Evolutionary conservation across 1,284 basidiomycete species (phyloP).

Genomic region (Ganoderma meredithae): DNA sequence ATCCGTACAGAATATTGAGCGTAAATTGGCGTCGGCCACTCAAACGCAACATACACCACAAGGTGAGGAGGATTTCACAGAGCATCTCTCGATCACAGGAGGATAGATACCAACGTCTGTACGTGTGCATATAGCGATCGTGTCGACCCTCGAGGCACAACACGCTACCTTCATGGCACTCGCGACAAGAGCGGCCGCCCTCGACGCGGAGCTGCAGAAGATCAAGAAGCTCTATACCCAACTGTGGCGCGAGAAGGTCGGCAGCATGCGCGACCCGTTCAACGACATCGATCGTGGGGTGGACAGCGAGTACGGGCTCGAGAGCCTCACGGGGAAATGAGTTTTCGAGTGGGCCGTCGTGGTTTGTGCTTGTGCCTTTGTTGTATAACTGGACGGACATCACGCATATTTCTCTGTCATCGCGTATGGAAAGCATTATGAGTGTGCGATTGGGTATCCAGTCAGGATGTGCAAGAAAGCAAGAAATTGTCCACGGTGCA

Average conservation of each 20-base stretch:
- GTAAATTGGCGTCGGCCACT: slow-evolving; percentile 72
- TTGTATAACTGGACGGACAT: slow-evolving; percentile 6
- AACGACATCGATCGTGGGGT: slow-evolving; percentile 64
- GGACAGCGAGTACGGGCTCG: slow-evolving; percentile 51
- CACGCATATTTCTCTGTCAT: no score
- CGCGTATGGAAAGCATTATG: neutral
- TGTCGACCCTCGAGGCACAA: slow-evolving; percentile 77
- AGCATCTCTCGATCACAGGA: neutral
- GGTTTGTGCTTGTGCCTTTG: neutral
- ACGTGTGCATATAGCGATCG: slow-evolving; percentile 55
- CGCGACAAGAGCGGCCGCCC: slow-evolving; percentile 72
- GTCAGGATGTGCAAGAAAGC: slow-evolving; percentile 15
- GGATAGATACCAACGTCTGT: neutral
- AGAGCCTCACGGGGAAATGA: slow-evolving; percentile 36
- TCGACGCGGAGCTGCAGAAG: slow-evolving; percentile 76
- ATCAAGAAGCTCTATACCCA: slow-evolving; percentile 71
- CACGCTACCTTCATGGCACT: slow-evolving; percentile 76
- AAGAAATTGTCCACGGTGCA: slow-evolving; percentile 22
- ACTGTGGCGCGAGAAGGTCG: slow-evolving; percentile 73
- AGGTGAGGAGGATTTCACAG: slow-evolving; percentile 50
- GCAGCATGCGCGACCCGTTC: slow-evolving; percentile 78
- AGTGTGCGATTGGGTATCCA: neutral
- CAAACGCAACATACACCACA: slow-evolving; percentile 78
- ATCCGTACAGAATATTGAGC: slow-evolving; percentile 75
- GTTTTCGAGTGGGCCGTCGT: neutral